Evolutionary conservation across 305 asterid genomes (phyloP).

Genomic region (Solanum aculeatissimum): DNA sequence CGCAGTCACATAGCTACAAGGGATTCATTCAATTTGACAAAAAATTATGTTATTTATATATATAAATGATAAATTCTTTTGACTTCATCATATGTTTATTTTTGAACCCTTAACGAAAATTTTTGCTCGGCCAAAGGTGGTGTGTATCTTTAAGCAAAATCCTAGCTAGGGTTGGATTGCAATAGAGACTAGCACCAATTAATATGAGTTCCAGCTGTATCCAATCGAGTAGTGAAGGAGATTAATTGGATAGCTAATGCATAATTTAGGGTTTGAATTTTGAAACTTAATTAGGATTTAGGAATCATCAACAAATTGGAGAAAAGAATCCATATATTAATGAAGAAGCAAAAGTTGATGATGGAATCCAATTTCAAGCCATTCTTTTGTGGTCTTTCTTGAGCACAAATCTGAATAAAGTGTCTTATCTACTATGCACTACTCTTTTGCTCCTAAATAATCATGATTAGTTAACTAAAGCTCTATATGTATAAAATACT

Average conservation of each 20-base stretch:
- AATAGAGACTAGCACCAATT: background rate
- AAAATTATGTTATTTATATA: too few relatives aligned
- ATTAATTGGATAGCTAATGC: background rate
- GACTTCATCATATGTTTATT: background rate
- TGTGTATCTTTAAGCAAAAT: background rate
- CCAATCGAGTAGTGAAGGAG: background rate
- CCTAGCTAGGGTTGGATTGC: background rate
- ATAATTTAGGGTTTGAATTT: background rate
- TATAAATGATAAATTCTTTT: too few relatives aligned
- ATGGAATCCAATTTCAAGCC: slow-evolving; percentile 25
- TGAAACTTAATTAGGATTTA: background rate
- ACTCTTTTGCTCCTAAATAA: background rate
- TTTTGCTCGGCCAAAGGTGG: background rate
- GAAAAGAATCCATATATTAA: slow-evolving; percentile 4
- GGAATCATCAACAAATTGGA: background rate
- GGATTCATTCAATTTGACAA: too few relatives aligned
- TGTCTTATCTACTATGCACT: background rate
- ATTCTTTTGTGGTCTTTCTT: slow-evolving; percentile 13
- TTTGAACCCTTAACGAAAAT: background rate
- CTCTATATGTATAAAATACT: background rate
- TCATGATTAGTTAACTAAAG: background rate
- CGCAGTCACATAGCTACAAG: too few relatives aligned
- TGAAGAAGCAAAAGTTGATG: background rate
- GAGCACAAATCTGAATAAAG: background rate
- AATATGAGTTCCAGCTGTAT: background rate